Conservation (phyloP, 441 rosid genomes). For the Breynia disticha region DNA sequence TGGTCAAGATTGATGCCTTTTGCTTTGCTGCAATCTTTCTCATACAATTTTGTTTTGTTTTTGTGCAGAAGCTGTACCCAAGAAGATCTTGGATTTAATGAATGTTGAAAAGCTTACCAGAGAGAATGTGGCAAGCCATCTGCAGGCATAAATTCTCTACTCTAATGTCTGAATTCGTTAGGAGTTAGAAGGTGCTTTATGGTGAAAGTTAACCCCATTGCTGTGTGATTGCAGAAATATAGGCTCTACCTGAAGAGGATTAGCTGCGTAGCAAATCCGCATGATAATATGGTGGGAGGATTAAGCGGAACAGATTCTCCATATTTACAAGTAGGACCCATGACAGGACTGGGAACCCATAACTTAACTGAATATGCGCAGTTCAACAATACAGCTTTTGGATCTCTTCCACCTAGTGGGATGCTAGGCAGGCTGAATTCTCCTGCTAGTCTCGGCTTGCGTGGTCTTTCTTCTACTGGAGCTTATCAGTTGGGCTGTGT, state of each 20-base stretch:
- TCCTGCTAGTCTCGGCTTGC: conserved; percentile 50
- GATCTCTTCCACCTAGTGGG: conserved; percentile 53
- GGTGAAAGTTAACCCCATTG: conserved; percentile 15
- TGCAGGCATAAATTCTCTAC: conserved; percentile 43
- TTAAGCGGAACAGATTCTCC: conserved; percentile 48
- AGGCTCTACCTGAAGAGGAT: conserved; percentile 76
- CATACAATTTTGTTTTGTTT: conserved; percentile 1
- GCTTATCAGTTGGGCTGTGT: conserved; percentile 26
- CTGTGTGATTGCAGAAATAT: conserved; percentile 50
- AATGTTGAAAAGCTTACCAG: conserved; percentile 82
- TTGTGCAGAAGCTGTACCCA: conserved; percentile 87
- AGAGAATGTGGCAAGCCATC: conserved; percentile 98
- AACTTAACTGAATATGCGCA: conserved; percentile 37
- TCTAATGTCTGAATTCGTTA: conserved; percentile 5
- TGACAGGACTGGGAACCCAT: conserved; percentile 43
- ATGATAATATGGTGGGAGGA: conserved; percentile 54
- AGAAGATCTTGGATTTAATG: conserved; percentile 92
- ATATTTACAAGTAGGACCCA: conserved; percentile 43
- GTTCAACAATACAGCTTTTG: conserved; percentile 34
- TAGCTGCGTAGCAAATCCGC: conserved; percentile 62
- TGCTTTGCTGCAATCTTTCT: too few species aligned
- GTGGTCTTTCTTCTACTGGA: conserved; percentile 55
- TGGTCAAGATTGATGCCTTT: too few species aligned
- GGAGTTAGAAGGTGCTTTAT: conserved; percentile 4
- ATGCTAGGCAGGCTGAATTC: conserved; percentile 55